These are phyloP conservation scores for Globisporangium paroecandrum DNA, from an alignment of 352 stramenopile species.

Conservation along the genomic window DNA sequence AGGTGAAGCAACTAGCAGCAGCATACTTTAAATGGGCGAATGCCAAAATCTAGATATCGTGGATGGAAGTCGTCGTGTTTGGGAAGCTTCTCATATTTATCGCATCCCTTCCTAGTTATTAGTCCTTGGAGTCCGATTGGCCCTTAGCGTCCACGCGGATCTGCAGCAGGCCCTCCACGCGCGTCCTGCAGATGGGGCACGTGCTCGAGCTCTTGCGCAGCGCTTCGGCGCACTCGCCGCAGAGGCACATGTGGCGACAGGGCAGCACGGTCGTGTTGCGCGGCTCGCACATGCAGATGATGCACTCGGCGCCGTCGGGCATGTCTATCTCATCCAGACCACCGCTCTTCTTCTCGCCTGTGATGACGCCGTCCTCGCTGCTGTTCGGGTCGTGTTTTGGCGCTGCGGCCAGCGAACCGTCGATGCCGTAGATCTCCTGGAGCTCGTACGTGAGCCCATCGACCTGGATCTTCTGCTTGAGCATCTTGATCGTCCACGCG, in stretches of 20 bases:
- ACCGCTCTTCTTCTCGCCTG: constrained; percentile 12
- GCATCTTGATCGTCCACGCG: constrained; percentile 60
- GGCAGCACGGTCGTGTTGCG: constrained; percentile 82
- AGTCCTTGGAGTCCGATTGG: constrained; percentile 21
- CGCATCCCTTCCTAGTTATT: neutral
- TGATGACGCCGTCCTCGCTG: constrained; percentile 6
- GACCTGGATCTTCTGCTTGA: constrained; percentile 82
- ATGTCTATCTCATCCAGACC: constrained; percentile 50
- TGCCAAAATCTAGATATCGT: constrained; percentile 15
- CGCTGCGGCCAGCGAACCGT: constrained; percentile 56
- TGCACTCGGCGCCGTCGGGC: constrained; percentile 78
- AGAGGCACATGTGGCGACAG: constrained; percentile 87
- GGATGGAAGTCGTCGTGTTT: neutral
- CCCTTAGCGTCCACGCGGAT: constrained; percentile 67
- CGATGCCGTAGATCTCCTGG: constrained; percentile 87
- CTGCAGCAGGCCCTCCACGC: constrained; percentile 72
- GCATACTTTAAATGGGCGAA: constrained; percentile 7
- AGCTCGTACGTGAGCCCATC: constrained; percentile 81
- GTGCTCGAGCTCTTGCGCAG: constrained; percentile 68
- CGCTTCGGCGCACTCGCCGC: constrained; percentile 70
- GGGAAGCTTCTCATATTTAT: neutral
- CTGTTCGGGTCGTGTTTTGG: constrained; percentile 27
- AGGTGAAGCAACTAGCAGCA: neutral
- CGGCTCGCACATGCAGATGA: constrained; percentile 83
- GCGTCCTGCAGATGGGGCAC: constrained; percentile 79